Percentiles rank a stretch among this genome's conserved stretches.
Conservation (phyloP, 192 early-diverging fungal genomes). For the Coemansia sp. region DNA sequence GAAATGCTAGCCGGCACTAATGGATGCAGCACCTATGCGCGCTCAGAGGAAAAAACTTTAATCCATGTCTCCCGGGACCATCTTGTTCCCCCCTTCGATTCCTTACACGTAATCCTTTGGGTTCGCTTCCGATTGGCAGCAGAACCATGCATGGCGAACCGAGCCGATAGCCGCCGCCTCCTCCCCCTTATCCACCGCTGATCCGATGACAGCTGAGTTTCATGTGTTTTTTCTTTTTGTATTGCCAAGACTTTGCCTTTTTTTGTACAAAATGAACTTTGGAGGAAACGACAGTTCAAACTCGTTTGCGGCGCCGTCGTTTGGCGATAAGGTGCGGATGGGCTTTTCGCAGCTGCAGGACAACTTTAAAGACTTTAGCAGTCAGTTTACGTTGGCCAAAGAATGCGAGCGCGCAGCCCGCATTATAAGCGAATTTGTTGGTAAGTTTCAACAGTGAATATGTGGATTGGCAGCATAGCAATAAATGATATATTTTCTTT, state of each 20-base stretch:
- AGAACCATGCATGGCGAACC: not conserved
- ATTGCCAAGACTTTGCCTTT: not conserved
- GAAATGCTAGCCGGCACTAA: too few species aligned
- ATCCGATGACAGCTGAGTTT: not conserved
- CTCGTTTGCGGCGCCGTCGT: conserved; percentile 40
- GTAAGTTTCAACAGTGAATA: too few species aligned
- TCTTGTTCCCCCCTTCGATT: too few species aligned
- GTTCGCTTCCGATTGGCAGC: too few species aligned
- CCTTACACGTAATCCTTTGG: too few species aligned
- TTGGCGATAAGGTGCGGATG: conserved; percentile 52
- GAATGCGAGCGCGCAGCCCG: conserved; percentile 52
- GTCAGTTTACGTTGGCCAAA: conserved; percentile 45
- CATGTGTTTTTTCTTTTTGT: not conserved
- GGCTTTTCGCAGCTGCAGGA: conserved; percentile 46
- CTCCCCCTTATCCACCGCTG: not conserved
- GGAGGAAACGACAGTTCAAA: conserved; percentile 15
- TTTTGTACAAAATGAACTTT: conserved; percentile 30
- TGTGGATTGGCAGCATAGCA: too few species aligned
- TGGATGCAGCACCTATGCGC: too few species aligned
- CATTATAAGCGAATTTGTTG: conserved; percentile 43
- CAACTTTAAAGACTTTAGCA: conserved; percentile 36
- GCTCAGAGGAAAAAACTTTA: too few species aligned
- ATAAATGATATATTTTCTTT: not conserved
- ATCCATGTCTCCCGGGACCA: too few species aligned
- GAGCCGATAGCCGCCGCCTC: not conserved